These are phyloP conservation scores for Elongisporangium anandrum DNA, from an alignment of 352 stramenopile species.

Conservation along the genomic window DNA sequence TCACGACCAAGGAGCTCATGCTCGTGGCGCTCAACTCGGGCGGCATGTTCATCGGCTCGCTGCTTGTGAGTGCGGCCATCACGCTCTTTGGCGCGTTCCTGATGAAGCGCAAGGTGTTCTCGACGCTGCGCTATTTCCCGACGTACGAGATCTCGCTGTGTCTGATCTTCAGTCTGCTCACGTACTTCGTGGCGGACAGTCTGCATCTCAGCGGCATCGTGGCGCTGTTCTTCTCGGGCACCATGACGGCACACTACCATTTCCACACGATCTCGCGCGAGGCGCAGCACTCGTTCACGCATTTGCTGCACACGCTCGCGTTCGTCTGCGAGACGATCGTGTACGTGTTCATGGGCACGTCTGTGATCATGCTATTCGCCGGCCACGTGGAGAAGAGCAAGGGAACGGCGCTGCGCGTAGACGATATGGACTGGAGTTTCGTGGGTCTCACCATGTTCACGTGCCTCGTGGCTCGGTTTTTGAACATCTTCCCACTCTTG, in stretches of 20 bases:
- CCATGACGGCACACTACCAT: constrained; percentile 85
- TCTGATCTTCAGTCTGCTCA: constrained; percentile 83
- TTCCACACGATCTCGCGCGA: constrained; percentile 83
- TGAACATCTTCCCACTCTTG: constrained; percentile 76
- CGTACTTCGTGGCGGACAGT: constrained; percentile 79
- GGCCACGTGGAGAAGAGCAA: constrained; percentile 56
- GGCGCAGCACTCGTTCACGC: constrained; percentile 80
- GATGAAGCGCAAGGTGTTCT: constrained; percentile 70
- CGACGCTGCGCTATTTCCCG: constrained; percentile 71
- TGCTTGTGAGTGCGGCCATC: constrained; percentile 64
- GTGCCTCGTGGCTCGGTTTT: constrained; percentile 65
- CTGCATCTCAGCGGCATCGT: constrained; percentile 91
- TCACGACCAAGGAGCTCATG: constrained; percentile 58
- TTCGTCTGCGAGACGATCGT: constrained; percentile 84
- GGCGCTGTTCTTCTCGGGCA: constrained; percentile 91
- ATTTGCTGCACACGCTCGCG: constrained; percentile 75
- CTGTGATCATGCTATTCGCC: constrained; percentile 79
- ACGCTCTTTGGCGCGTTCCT: constrained; percentile 73
- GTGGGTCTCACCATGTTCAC: constrained; percentile 72
- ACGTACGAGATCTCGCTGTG: constrained; percentile 86
- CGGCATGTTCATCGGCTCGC: constrained; percentile 76
- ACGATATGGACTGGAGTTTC: constrained; percentile 81
- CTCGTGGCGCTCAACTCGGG: constrained; percentile 60
- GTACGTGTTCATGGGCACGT: constrained; percentile 87
- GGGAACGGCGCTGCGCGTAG: constrained; percentile 52